These are phyloP conservation scores for Kodamaea ohmeri DNA, from an alignment of 1,139 yeast species.

Conservation along the genomic window DNA sequence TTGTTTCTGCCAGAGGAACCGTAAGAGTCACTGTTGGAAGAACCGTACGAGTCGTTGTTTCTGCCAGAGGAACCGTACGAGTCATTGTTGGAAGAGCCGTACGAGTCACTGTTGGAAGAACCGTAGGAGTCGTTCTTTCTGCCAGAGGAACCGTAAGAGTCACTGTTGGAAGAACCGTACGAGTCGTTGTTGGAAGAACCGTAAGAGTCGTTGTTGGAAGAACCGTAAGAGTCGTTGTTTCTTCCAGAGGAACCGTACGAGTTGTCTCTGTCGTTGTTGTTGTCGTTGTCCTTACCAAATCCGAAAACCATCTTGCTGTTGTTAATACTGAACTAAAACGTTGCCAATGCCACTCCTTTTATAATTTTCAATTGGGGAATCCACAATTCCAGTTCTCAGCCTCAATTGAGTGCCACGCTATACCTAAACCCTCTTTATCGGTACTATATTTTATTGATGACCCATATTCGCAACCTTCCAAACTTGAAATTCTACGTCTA, in stretches of 20 bases:
- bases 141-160: constrained; percentile 13
- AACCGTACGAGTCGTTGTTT: constrained; percentile 15
- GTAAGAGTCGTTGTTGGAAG: constrained; percentile 11
- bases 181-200: constrained; percentile 14
- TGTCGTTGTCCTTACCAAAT: constrained; percentile 19
- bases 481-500: background rate
- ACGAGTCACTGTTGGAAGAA: constrained; percentile 13
- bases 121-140: constrained; percentile 14
- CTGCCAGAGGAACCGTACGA: constrained; percentile 18
- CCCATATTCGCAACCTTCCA: constrained; percentile 1
- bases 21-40: constrained; percentile 10
- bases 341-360: background rate
- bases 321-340: background rate
- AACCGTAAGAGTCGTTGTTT: constrained; percentile 13
- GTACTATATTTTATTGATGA: background rate
- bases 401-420: constrained; percentile 2
- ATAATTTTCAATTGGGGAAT: background rate
- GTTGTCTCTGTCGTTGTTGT: constrained; percentile 13
- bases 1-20: constrained; percentile 10
- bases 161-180: constrained; percentile 13
- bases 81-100: constrained; percentile 16
- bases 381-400: constrained; percentile 1
- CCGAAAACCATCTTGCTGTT: constrained; percentile 19
- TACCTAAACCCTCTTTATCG: background rate
- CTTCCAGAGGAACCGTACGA: constrained; percentile 13